Evolutionary conservation across 305 asterid species (phyloP).

Genomic region (Fraxinus dipetala): DNA sequence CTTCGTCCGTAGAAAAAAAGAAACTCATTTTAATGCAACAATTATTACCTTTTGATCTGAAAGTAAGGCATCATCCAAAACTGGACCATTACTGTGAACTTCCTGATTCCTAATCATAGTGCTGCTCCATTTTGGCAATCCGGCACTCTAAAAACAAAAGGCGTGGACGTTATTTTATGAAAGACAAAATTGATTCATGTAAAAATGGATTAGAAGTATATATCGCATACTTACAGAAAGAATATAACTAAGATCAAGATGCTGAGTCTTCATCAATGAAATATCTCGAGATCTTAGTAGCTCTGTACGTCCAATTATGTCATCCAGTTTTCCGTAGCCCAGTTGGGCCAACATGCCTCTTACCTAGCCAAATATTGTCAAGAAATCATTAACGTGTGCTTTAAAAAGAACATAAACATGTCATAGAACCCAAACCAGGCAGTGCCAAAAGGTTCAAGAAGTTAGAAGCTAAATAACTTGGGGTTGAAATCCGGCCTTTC

Average conservation of each 20-base stretch:
- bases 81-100: slow-evolving; percentile 93
- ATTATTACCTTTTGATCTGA: slow-evolving; percentile 68
- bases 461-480: background rate
- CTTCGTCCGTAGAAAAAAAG: background rate
- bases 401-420: background rate
- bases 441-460: background rate
- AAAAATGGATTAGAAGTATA: slow-evolving; percentile 5
- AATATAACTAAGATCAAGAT: slow-evolving; percentile 75
- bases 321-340: slow-evolving; percentile 95
- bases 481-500: background rate
- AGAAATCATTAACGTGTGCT: slow-evolving; percentile 16
- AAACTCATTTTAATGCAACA: background rate
- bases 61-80: slow-evolving; percentile 79
- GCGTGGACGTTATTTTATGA: slow-evolving; percentile 3
- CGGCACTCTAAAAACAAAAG: slow-evolving; percentile 54
- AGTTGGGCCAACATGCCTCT: slow-evolving; percentile 89
- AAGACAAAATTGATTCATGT: slow-evolving; percentile 11
- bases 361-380: slow-evolving; percentile 49
- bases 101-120: slow-evolving; percentile 80
- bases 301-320: slow-evolving; percentile 84
- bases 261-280: slow-evolving; percentile 91
- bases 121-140: slow-evolving; percentile 92
- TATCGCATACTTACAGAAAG: slow-evolving; percentile 62
- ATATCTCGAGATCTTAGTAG: slow-evolving; percentile 76
- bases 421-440: background rate